Percentiles rank a stretch among this genome's conserved stretches.
Conservation (phyloP, 441 rosid genomes). For the Corymbia citriodora region DNA sequence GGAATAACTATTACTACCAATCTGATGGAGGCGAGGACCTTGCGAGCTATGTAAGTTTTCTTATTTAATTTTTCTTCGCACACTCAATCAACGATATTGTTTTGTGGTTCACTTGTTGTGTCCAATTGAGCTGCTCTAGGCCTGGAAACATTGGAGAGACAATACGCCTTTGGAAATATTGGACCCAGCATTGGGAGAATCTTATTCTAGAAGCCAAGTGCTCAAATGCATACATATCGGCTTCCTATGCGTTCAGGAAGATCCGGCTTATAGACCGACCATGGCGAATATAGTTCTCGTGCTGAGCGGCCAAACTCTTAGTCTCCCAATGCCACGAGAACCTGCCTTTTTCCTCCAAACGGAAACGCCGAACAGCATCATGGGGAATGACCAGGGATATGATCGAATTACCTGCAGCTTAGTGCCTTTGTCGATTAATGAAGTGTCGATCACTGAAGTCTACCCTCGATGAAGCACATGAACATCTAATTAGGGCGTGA, state of each 20-base stretch:
- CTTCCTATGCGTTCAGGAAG: neutral
- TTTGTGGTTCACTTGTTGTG: neutral
- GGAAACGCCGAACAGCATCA: neutral
- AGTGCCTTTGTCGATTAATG: neutral
- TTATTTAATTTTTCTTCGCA: neutral
- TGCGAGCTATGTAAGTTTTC: neutral
- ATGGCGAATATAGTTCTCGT: neutral
- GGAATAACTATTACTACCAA: neutral
- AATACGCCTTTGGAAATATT: neutral
- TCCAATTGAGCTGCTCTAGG: neutral
- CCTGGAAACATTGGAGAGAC: neutral
- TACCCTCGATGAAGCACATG: neutral
- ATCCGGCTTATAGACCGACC: neutral
- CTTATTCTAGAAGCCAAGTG: neutral
- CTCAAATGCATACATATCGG: neutral
- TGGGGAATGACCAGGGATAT: neutral
- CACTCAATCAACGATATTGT: neutral
- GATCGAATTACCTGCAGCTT: neutral
- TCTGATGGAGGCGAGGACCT: neutral
- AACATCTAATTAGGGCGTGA: no score
- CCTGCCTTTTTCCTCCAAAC: neutral
- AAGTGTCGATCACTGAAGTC: neutral
- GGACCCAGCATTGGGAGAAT: neutral
- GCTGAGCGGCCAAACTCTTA: neutral
- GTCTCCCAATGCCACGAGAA: neutral